phyloP scores from a whole-genome alignment of 2,329 filamentous ascomycete species.

The Curvularia eragrostidis region DNA sequence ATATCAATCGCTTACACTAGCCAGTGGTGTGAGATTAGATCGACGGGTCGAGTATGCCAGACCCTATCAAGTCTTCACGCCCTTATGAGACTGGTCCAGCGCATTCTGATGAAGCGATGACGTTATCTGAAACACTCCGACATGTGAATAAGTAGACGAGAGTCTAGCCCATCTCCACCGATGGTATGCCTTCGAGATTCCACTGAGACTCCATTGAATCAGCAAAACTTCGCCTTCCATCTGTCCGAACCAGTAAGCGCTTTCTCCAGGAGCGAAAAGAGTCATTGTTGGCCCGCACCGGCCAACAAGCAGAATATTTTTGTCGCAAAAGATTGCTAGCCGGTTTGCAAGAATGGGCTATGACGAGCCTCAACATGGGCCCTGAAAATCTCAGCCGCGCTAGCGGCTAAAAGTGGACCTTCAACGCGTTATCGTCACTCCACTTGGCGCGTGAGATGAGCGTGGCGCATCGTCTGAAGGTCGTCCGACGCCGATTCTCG shows the following conservation, averaged over 20 bases:
- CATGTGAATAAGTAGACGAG: slow-evolving; percentile 2
- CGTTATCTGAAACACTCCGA: background rate
- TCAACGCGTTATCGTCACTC: slow-evolving; percentile 32
- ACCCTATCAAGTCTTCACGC: background rate
- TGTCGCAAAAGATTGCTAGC: background rate
- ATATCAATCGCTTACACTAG: background rate
- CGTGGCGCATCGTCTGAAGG: slow-evolving; percentile 30
- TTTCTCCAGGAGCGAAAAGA: background rate
- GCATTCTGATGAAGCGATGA: slow-evolving; percentile 6
- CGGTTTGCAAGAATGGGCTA: background rate
- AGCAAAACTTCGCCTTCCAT: slow-evolving; percentile 6
- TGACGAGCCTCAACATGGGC: slow-evolving; percentile 18
- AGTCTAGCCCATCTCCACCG: slow-evolving; percentile 1
- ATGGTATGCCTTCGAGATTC: background rate
- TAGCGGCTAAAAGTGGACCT: slow-evolving; percentile 35
- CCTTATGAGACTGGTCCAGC: background rate
- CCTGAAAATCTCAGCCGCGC: slow-evolving; percentile 34
- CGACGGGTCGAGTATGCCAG: background rate
- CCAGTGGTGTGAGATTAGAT: background rate
- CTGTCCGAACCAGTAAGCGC: slow-evolving; percentile 4
- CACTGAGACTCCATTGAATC: background rate
- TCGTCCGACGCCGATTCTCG: slow-evolving; percentile 29
- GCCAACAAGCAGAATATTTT: background rate
- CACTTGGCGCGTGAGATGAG: slow-evolving; percentile 28
- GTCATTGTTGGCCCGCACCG: background rate